Evolutionary conservation across 2,329 filamentous ascomycete genomes (phyloP).

Genomic region (Neodidymelliopsis sp.): DNA sequence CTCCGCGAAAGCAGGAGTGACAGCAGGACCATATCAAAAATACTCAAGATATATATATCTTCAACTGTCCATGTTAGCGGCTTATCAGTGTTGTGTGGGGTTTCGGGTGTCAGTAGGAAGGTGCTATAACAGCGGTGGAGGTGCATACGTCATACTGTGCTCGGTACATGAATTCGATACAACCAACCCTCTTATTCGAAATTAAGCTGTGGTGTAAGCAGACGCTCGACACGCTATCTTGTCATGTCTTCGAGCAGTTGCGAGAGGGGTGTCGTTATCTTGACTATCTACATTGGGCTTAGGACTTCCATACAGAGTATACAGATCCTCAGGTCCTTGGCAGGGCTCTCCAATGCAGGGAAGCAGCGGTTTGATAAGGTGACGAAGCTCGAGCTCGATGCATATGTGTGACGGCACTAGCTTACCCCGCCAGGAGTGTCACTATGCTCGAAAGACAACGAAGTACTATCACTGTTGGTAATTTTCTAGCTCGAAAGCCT

Average conservation of each 20-base stretch:
- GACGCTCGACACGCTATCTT: conserved; percentile 10
- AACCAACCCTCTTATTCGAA: neutral
- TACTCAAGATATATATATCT: too few species aligned
- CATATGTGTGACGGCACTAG: neutral
- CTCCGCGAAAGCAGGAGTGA: too few species aligned
- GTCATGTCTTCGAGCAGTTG: conserved; percentile 34
- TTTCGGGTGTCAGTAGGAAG: neutral
- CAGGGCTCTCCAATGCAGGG: conserved; percentile 8
- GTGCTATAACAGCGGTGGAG: neutral
- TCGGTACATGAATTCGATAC: neutral
- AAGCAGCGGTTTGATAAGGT: conserved; percentile 8
- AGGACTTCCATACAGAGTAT: conserved; percentile 44
- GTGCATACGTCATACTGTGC: neutral
- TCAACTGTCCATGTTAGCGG: neutral
- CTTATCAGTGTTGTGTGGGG: neutral
- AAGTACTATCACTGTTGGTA: too few species aligned
- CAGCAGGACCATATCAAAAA: too few species aligned
- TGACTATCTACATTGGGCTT: conserved; percentile 28
- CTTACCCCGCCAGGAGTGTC: conserved; percentile 15
- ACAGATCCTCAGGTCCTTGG: conserved; percentile 37
- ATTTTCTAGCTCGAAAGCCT: too few species aligned
- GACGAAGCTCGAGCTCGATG: neutral
- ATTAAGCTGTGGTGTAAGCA: neutral
- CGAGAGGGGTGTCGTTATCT: conserved; percentile 26
- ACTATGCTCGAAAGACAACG: too few species aligned